Conservation (phyloP, 2,329 filamentous ascomycete genomes). For the Blastomyces gilchristii region DNA sequence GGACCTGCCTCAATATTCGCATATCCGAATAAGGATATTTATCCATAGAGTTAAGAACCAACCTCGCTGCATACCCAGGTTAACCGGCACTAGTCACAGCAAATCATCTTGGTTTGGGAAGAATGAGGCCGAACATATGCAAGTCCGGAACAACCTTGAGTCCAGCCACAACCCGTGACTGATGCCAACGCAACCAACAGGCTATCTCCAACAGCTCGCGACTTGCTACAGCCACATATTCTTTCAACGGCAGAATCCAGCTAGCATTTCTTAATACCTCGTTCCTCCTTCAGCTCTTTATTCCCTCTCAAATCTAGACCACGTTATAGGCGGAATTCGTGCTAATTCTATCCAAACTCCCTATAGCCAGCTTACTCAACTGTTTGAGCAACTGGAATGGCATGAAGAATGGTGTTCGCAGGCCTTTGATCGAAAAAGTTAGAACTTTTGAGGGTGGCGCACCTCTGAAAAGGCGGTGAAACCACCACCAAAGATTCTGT, state of each 20-base stretch:
- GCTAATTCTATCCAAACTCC: not conserved
- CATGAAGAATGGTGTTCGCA: not conserved
- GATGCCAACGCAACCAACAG: not conserved
- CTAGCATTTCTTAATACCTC: not conserved
- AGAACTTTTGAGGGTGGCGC: too few species aligned
- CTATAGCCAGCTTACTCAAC: not conserved
- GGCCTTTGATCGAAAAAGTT: too few species aligned
- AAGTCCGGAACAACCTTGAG: not conserved
- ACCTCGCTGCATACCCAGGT: not conserved
- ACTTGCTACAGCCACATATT: not conserved
- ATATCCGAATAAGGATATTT: not conserved
- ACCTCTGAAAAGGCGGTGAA: not conserved
- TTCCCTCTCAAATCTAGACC: not conserved
- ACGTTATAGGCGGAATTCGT: not conserved
- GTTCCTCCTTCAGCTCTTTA: too few species aligned
- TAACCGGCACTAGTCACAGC: not conserved
- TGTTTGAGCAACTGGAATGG: not conserved
- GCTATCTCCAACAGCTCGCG: not conserved
- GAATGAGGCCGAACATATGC: too few species aligned
- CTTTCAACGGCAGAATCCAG: not conserved
- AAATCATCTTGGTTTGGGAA: too few species aligned
- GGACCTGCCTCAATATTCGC: not conserved
- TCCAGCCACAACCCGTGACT: not conserved
- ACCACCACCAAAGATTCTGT: not conserved
- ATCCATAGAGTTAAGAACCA: not conserved